Evolutionary conservation across 2,329 filamentous ascomycete species (phyloP), one percentile per base, ranked within the genome.

Genomic region (Cercospora berteroae): DNA sequence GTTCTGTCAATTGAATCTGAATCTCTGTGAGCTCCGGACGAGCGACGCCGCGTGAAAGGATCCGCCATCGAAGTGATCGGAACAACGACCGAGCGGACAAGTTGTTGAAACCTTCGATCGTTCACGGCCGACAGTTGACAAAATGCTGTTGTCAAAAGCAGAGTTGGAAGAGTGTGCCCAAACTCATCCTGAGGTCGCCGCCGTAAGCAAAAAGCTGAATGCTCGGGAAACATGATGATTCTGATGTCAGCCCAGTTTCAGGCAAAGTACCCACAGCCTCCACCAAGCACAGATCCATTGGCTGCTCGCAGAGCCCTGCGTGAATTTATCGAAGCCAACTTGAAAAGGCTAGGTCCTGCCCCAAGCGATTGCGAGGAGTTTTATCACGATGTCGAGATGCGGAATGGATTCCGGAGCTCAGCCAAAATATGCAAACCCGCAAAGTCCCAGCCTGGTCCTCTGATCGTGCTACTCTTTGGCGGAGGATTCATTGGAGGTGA

Each of bases 391-490:
- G 78, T 81, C 25, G 65, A 69, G 4, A 75, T 79, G 71, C 73
- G 78, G 7, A 78, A 79, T 56, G 78, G 76, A 3, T 72, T 72
- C 25, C 64, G 73, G 61, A 80, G 77, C 68, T 74, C 67, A 0
- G 70, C 78, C 27, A 76, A 78, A 36, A 73, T 81, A 59, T 76
- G 77, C 63, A 72, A 71, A 27, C 79, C 78, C 5, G 44, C 62
- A 20, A 33, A 52, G 8, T 42, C 48, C 13, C 59, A 65, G 13
- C 61, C 67, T 8, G 69, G 64, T 71, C 77, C 66, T 25, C 50
- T 77, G 56, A 48, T 77, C 12, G 73, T 77, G 20, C 67, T 77
- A 16, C 25, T 69, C 7, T 74, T 70, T 58, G 75, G 74, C 7
- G 75, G 75, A 9, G 75, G 75, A 1, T 77, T 75, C 60, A 66